Evolutionary conservation across 1,284 basidiomycete species (phyloP).

Genomic region (Pholiota adiposa): DNA sequence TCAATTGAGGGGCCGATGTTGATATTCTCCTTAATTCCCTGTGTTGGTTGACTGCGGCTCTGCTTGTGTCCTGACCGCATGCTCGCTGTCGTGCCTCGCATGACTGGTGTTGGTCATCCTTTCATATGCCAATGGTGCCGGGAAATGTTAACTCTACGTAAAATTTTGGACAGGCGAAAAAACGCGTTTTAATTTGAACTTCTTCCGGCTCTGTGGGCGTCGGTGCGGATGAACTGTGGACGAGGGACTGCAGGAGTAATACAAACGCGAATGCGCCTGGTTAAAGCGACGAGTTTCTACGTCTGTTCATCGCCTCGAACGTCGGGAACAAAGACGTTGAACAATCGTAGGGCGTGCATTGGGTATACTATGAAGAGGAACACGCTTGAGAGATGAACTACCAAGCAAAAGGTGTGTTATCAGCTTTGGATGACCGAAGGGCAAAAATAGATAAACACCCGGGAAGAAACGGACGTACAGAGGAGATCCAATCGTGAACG

Average conservation of each 20-base stretch:
- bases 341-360: constrained; percentile 55
- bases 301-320: constrained; percentile 40
- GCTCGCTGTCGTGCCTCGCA: constrained; percentile 10
- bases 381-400: constrained; percentile 66
- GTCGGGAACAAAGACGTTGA: constrained; percentile 44
- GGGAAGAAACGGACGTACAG: constrained; percentile 48
- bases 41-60: constrained; percentile 8
- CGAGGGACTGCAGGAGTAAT: constrained; percentile 69
- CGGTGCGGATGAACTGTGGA: constrained; percentile 56
- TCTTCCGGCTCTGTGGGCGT: constrained; percentile 50
- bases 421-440: neutral
- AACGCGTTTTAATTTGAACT: constrained; percentile 29
- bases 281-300: constrained; percentile 47
- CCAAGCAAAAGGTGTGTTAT: constrained; percentile 5
- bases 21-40: constrained; percentile 7
- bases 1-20: neutral
- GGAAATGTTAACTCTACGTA: constrained; percentile 71
- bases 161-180: constrained; percentile 29
- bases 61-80: constrained; percentile 15
- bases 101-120: constrained; percentile 15
- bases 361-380: constrained; percentile 63
- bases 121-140: constrained; percentile 56
- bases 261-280: constrained; percentile 75
- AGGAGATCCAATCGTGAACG: constrained; percentile 63
- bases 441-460: constrained; percentile 17